Percentiles rank a stretch among this genome's conserved stretches.
Conservation (phyloP, 495 filamentous ascomycete genomes). For the Sphaerosporella brunnea region DNA sequence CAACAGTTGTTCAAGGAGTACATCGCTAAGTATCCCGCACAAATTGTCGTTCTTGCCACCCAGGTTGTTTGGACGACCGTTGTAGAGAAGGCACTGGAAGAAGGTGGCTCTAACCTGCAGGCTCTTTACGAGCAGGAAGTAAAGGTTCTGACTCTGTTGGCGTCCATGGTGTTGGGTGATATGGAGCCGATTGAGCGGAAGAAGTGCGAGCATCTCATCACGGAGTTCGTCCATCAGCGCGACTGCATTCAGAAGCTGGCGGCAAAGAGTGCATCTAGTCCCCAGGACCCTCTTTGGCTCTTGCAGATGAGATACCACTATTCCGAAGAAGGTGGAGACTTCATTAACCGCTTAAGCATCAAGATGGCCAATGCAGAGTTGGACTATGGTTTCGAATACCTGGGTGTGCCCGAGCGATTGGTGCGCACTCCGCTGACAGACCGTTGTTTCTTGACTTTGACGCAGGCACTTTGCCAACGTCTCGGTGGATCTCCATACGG, state of each 20-base stretch:
- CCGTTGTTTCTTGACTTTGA: slow-evolving; percentile 92
- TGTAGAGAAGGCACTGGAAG: slow-evolving; percentile 55
- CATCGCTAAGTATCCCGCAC: slow-evolving; percentile 65
- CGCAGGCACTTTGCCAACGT: slow-evolving; percentile 83
- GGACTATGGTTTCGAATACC: slow-evolving; percentile 92
- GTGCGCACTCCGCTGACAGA: slow-evolving; percentile 93
- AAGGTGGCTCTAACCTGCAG: slow-evolving; percentile 48
- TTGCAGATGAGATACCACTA: slow-evolving; percentile 98
- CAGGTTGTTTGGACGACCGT: slow-evolving; percentile 83
- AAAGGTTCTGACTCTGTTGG: slow-evolving; percentile 62
- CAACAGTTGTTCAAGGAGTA: slow-evolving; percentile 51
- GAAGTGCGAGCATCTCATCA: slow-evolving; percentile 97
- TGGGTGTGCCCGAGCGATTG: slow-evolving; percentile 86
- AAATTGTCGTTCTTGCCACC: slow-evolving; percentile 90
- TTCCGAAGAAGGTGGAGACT: slow-evolving; percentile 57
- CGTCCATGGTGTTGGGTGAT: slow-evolving; percentile 75
- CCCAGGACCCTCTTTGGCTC: slow-evolving; percentile 79
- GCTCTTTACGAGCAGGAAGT: slow-evolving; percentile 57
- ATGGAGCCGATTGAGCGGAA: slow-evolving; percentile 71
- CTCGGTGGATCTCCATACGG: slow-evolving; percentile 95
- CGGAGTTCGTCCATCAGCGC: slow-evolving; percentile 93
- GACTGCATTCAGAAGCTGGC: slow-evolving; percentile 75
- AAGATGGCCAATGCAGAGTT: slow-evolving; percentile 94
- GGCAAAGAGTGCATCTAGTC: slow-evolving; percentile 50
- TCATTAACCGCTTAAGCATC: slow-evolving; percentile 66